Percentiles rank a stretch among this genome's conserved stretches.
These are phyloP conservation scores for Aureobasidium sp. DNA, from an alignment of 2,329 filamentous ascomycete genomes.

Conservation along the genomic window DNA sequence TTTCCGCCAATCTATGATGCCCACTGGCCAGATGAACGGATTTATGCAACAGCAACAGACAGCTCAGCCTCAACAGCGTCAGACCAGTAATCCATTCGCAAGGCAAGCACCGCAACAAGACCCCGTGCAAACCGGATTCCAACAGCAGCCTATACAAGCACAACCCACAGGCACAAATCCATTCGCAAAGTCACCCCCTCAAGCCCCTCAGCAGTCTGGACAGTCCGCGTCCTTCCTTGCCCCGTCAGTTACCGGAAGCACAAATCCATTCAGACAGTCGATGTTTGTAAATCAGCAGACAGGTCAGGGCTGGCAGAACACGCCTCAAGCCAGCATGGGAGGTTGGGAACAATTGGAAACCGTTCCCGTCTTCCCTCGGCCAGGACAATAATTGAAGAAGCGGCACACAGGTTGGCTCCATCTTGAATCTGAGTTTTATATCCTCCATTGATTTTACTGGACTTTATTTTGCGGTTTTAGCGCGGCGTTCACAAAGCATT, in stretches of 20 bases:
- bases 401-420: not conserved
- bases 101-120: conserved; percentile 44
- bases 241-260: conserved; percentile 75
- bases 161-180: conserved; percentile 66
- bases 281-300: conserved; percentile 84
- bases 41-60: conserved; percentile 19
- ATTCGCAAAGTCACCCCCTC: conserved; percentile 50
- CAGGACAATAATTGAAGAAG: conserved; percentile 40
- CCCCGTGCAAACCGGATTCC: conserved; percentile 19
- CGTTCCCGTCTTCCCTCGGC: conserved; percentile 77
- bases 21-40: conserved; percentile 24
- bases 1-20: conserved; percentile 84
- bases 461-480: conserved; percentile 15
- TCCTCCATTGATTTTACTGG: not conserved
- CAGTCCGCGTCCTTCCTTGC: conserved; percentile 34
- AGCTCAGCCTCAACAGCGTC: conserved; percentile 24
- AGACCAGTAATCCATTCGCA: conserved; percentile 52
- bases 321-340: conserved; percentile 70
- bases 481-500: conserved; percentile 13
- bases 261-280: conserved; percentile 90
- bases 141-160: conserved; percentile 39
- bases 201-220: conserved; percentile 36
- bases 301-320: conserved; percentile 78
- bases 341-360: conserved; percentile 71
- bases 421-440: not conserved